Evolutionary conservation across 2,329 filamentous ascomycete species (phyloP), one percentile per base, ranked within the genome.

Genomic region (Phyllosticta paracitricarpa): DNA sequence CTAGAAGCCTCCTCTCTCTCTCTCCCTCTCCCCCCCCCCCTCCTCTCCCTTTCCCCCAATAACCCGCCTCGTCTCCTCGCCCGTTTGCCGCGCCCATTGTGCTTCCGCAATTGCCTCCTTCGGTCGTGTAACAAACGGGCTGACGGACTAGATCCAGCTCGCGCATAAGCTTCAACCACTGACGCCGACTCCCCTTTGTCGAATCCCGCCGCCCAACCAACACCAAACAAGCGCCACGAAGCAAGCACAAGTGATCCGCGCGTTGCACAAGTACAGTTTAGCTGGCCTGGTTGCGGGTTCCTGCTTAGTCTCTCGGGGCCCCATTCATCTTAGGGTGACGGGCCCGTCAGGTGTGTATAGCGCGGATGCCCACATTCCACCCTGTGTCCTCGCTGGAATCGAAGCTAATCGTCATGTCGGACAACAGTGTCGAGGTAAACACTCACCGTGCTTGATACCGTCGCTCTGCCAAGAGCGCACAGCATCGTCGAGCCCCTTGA

Each of bases 341-440:
- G 55, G 56, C 60, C 56, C 56, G 17, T 55, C 35, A 62, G 60
- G 60, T 62, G 51, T 55, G 60, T 62, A 62, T 54, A 58, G 56
- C 59, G 56, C 59, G 51, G 51, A 48, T 33, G 54, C 48, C 51
- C 26, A 57, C 48, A 48, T 54, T 57, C 55, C 33, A 35, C 53
- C 51, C 40, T 54, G 55, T 54, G 55, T 57, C 54, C 28, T 51
- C 59, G 54, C 54, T 51, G 51, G 51, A 57, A 48, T 61, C 40
- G 51, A 56, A 62, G 56, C 60, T 62, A 56, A 62, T 52, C 33
- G 52, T 33, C 57, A 62, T 62, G 60, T 55, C 54, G 51, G 55
- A 57, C 25, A 54, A 57, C 60, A 62, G 60, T 58, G 51, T 58
- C 56, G 56, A 62, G 60, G 60, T 62, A 62, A 62, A 55, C 30